A percentile compares a stretch with the other conserved stretches of the same genome.
Evolutionary conservation across 2,329 filamentous ascomycete species (phyloP).

Genomic region (Fusarium luffae): DNA sequence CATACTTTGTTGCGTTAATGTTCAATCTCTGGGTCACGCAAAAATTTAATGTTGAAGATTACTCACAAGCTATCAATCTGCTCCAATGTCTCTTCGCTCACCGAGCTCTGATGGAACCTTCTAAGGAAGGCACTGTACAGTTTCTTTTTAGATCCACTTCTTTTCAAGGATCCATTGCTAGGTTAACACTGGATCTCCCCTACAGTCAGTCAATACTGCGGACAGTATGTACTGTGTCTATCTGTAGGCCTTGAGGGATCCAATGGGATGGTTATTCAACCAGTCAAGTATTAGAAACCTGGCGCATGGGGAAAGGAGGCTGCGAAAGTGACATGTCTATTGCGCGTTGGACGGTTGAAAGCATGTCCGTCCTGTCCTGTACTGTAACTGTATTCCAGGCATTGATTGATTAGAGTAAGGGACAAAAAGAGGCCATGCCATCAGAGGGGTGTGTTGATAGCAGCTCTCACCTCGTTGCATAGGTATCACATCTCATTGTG

Average conservation of each 20-base stretch:
- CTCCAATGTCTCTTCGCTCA: neutral
- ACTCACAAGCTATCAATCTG: slow-evolving; percentile 5
- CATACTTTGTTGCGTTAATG: slow-evolving; percentile 2
- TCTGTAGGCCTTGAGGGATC: too few relatives aligned
- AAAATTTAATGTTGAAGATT: too few relatives aligned
- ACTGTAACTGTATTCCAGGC: slow-evolving; percentile 4
- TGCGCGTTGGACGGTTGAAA: slow-evolving; percentile 20
- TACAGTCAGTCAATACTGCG: slow-evolving; percentile 24
- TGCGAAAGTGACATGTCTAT: slow-evolving; percentile 6
- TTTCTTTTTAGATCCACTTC: slow-evolving; percentile 6
- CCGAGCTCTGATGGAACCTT: slow-evolving; percentile 4
- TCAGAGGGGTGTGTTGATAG: slow-evolving; percentile 6
- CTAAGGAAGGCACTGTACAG: neutral
- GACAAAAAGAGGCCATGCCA: slow-evolving; percentile 3
- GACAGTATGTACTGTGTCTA: neutral
- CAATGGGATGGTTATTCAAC: too few relatives aligned
- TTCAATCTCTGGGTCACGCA: neutral
- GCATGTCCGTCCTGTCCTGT: neutral
- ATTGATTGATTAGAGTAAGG: slow-evolving; percentile 11
- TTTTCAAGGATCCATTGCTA: neutral
- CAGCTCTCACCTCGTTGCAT: slow-evolving; percentile 12
- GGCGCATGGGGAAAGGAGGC: slow-evolving; percentile 39
- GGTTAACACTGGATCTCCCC: neutral
- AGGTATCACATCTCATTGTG: slow-evolving; percentile 26
- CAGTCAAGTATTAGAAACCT: slow-evolving; percentile 28